Evolutionary conservation across 192 early-diverging fungal species (phyloP).

Genomic region (Podila verticillata): DNA sequence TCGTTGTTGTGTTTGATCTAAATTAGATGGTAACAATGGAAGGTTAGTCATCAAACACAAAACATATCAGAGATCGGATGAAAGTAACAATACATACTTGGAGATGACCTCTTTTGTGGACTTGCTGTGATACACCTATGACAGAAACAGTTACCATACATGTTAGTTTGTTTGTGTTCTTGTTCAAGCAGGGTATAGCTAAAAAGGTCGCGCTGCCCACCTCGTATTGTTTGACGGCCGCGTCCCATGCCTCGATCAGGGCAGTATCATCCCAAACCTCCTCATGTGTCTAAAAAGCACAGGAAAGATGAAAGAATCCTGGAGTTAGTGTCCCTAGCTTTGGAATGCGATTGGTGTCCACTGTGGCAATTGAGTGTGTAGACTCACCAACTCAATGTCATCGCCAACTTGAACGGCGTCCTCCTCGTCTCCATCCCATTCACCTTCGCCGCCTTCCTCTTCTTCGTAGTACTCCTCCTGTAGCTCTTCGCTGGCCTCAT

Average conservation of each 20-base stretch:
- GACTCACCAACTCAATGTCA: slow-evolving; percentile 26
- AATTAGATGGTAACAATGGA: background rate
- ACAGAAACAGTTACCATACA: slow-evolving; percentile 22
- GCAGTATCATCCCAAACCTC: slow-evolving; percentile 72
- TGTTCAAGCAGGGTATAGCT: background rate
- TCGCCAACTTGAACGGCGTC: slow-evolving; percentile 23
- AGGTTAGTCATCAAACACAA: background rate
- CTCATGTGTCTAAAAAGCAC: slow-evolving; percentile 22
- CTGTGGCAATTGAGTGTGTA: background rate
- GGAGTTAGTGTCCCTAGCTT: background rate
- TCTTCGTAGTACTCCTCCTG: slow-evolving; percentile 12
- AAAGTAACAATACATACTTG: slow-evolving; percentile 1
- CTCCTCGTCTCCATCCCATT: slow-evolving; percentile 5
- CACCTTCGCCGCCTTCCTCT: background rate
- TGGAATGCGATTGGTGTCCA: background rate
- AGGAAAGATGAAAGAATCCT: background rate
- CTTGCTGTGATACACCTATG: slow-evolving; percentile 20
- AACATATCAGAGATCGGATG: background rate
- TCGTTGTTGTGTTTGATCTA: background rate
- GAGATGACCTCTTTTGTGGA: slow-evolving; percentile 12
- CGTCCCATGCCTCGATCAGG: slow-evolving; percentile 72
- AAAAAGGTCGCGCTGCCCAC: slow-evolving; percentile 6
- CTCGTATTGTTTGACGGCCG: slow-evolving; percentile 66
- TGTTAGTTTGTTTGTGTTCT: slow-evolving; percentile 1
- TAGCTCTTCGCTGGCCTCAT: slow-evolving; percentile 3